These are phyloP conservation scores for Cyberlindnera euphorbiiphila DNA, from an alignment of 805 yeast genomes.

Conservation along the genomic window DNA sequence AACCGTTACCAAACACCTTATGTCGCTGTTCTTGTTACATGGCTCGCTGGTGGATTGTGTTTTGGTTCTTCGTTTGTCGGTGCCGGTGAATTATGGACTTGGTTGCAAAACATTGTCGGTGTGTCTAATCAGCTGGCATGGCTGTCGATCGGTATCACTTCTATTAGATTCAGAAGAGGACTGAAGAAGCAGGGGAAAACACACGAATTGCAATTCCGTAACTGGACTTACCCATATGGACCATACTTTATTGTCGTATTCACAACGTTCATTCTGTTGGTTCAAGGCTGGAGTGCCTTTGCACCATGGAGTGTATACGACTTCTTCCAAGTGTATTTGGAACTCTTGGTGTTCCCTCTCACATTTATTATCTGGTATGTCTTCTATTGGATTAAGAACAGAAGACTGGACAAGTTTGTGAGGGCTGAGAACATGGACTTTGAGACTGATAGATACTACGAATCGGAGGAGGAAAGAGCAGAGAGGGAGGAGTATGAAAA, in stretches of 20 bases:
- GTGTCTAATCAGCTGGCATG: constrained; percentile 50
- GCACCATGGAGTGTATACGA: constrained; percentile 40
- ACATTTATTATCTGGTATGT: constrained; percentile 41
- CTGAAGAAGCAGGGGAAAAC: constrained; percentile 40
- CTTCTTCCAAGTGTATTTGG: constrained; percentile 45
- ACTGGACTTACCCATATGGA: constrained; percentile 52
- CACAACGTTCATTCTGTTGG: constrained; percentile 41
- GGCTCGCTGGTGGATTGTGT: constrained; percentile 53
- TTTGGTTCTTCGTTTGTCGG: constrained; percentile 57
- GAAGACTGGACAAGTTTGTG: constrained; percentile 37
- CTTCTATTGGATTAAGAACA: constrained; percentile 22
- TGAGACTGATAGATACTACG: constrained; percentile 46
- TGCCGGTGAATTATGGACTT: constrained; percentile 49
- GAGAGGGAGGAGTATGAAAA: constrained; percentile 9
- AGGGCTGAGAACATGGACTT: constrained; percentile 48
- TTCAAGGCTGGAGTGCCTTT: constrained; percentile 51
- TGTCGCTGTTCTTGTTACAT: constrained; percentile 46
- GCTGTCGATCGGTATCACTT: constrained; percentile 46
- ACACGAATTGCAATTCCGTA: constrained; percentile 38
- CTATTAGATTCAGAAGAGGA: constrained; percentile 47
- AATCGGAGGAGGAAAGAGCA: constrained; percentile 42
- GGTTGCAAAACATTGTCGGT: constrained; percentile 51
- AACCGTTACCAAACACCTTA: constrained; percentile 45
- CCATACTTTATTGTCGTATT: constrained; percentile 43
- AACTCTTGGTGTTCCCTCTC: constrained; percentile 44